phyloP scores from a whole-genome alignment of 345 rosid genomes.

The Mercurialis annua region DNA sequence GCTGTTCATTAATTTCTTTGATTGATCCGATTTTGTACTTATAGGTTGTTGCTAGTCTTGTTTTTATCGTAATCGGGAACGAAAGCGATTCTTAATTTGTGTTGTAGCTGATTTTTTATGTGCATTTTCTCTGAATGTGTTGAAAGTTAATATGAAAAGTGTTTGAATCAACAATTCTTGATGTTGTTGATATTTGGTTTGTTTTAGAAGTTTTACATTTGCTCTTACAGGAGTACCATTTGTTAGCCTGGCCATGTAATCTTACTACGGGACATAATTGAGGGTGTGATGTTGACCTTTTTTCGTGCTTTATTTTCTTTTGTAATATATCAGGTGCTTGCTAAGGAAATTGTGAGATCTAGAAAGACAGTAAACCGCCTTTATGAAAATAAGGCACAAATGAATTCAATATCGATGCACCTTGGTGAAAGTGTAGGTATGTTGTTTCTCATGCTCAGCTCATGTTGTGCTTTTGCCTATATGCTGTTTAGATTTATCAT shows the following conservation, averaged over 20 bases:
- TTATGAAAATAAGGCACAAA: constrained; percentile 84
- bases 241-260: background rate
- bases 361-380: constrained; percentile 80
- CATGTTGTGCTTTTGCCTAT: constrained; percentile 1
- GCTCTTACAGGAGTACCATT: background rate
- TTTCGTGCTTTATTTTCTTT: constrained; percentile 13
- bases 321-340: constrained; percentile 61
- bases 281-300: too few relatives aligned
- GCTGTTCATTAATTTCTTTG: background rate
- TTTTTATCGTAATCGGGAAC: background rate
- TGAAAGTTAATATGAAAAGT: background rate
- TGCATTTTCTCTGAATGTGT: background rate
- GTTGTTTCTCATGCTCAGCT: constrained; percentile 15
- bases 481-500: background rate
- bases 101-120: background rate
- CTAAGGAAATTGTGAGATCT: constrained; percentile 73
- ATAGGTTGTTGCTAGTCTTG: background rate
- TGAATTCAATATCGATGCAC: constrained; percentile 96
- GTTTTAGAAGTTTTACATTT: background rate
- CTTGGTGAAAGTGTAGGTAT: constrained; percentile 95
- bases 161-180: background rate
- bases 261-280: too few relatives aligned
- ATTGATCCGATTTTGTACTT: background rate
- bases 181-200: background rate
- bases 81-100: background rate